phyloP scores from a whole-genome alignment of 768 basidiomycete genomes.

The Collybia mongolica region DNA sequence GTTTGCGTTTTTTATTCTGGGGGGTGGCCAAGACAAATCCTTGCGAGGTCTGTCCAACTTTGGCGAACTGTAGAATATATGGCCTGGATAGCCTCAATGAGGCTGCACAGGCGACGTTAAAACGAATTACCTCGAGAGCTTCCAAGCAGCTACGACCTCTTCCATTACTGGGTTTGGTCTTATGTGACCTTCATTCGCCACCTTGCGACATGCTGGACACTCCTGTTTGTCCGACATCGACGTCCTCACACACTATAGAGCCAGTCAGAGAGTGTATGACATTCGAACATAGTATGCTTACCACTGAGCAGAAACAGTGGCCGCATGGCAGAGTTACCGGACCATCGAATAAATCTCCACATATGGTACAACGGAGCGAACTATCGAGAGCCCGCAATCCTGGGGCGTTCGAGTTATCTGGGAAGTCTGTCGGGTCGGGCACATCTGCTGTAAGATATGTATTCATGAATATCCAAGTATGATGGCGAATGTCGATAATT shows the following conservation, averaged over 20 bases:
- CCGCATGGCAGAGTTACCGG: constrained; percentile 77
- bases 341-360: constrained; percentile 68
- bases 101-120: neutral
- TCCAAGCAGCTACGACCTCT: constrained; percentile 71
- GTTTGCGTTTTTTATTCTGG: constrained; percentile 14
- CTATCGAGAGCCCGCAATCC: constrained; percentile 64
- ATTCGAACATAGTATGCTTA: constrained; percentile 29
- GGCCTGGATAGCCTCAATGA: constrained; percentile 28
- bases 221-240: constrained; percentile 57
- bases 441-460: constrained; percentile 31
- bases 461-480: constrained; percentile 7
- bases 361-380: constrained; percentile 72
- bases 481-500: neutral
- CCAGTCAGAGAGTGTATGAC: constrained; percentile 3
- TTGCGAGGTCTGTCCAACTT: constrained; percentile 22
- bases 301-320: constrained; percentile 80
- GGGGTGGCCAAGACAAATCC: constrained; percentile 6
- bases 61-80: constrained; percentile 40
- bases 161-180: constrained; percentile 71
- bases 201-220: constrained; percentile 71
- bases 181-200: constrained; percentile 58
- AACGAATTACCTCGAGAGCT: constrained; percentile 54
- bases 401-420: constrained; percentile 37
- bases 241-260: constrained; percentile 64
- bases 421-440: constrained; percentile 72